A percentile compares a stretch with the other conserved stretches of the same genome.
Conservation (phyloP, 2,329 filamentous ascomycete genomes). For the Xylaria digitata region DNA sequence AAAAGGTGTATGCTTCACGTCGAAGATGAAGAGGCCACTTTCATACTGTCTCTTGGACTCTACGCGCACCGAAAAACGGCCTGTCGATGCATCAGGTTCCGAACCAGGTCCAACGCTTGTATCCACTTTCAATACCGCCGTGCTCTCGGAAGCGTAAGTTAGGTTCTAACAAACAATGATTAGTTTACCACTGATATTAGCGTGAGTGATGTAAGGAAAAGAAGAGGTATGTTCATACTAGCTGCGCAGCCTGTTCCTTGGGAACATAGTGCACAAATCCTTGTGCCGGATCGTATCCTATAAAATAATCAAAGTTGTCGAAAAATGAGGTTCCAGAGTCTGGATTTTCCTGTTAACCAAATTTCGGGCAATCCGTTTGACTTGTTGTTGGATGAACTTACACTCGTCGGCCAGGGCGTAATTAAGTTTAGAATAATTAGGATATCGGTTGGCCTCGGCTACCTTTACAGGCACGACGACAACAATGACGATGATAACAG, state of each 20-base stretch:
- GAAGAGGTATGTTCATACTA: slow-evolving; percentile 51
- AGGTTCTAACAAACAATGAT: slow-evolving; percentile 62
- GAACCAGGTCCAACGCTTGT: slow-evolving; percentile 63
- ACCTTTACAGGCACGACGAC: slow-evolving; percentile 62
- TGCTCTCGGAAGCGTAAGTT: slow-evolving; percentile 65
- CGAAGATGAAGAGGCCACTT: slow-evolving; percentile 74
- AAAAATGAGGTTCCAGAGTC: slow-evolving; percentile 64
- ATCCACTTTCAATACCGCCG: slow-evolving; percentile 70
- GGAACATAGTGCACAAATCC: slow-evolving; percentile 68
- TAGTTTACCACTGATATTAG: not conserved
- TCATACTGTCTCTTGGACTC: slow-evolving; percentile 70
- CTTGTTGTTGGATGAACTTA: slow-evolving; percentile 46
- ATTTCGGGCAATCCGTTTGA: not conserved
- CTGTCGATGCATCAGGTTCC: slow-evolving; percentile 64
- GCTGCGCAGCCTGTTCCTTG: slow-evolving; percentile 52
- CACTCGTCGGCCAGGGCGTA: slow-evolving; percentile 63
- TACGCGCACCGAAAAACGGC: slow-evolving; percentile 72
- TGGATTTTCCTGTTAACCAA: slow-evolving; percentile 42
- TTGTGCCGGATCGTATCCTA: slow-evolving; percentile 60
- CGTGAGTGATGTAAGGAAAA: not conserved
- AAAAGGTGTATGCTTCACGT: slow-evolving; percentile 71
- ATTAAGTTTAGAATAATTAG: slow-evolving; percentile 59
- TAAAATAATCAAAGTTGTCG: slow-evolving; percentile 66
- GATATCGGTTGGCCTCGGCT: slow-evolving; percentile 56
- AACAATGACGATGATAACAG: slow-evolving; percentile 59